A percentile compares a stretch with the other conserved stretches of the same genome.
Conservation (phyloP, 2,329 filamentous ascomycete genomes). For the Aspergillus proliferans region DNA sequence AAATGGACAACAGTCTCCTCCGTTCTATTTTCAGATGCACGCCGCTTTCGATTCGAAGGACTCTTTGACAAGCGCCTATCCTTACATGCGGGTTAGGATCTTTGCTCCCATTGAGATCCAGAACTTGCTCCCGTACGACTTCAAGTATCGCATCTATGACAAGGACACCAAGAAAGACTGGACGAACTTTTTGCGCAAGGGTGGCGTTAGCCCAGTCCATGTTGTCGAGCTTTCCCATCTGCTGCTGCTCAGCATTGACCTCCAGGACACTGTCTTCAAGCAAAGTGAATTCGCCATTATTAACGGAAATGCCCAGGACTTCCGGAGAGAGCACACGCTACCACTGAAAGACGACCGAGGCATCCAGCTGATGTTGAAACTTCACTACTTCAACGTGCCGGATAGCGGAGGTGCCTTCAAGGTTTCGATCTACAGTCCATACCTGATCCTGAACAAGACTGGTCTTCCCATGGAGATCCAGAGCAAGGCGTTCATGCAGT, state of each 20-base stretch:
- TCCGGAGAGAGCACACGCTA: slow-evolving; percentile 72
- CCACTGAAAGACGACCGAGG: slow-evolving; percentile 80
- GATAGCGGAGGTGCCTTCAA: slow-evolving; percentile 94
- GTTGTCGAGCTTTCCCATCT: slow-evolving; percentile 94
- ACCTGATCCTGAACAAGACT: slow-evolving; percentile 92
- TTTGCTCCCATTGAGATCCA: slow-evolving; percentile 91
- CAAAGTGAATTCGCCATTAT: slow-evolving; percentile 96
- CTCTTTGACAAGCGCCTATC: slow-evolving; percentile 76
- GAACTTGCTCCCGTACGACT: slow-evolving; percentile 92
- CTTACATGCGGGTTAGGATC: slow-evolving; percentile 87
- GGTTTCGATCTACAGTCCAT: slow-evolving; percentile 90
- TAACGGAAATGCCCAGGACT: slow-evolving; percentile 83
- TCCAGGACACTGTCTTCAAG: slow-evolving; percentile 94
- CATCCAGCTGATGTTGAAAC: slow-evolving; percentile 68
- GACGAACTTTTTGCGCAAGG: slow-evolving; percentile 96
- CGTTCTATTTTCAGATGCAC: slow-evolving; percentile 96
- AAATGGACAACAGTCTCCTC: slow-evolving; percentile 65
- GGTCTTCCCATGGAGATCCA: slow-evolving; percentile 81
- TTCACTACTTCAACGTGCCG: slow-evolving; percentile 87
- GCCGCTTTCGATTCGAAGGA: slow-evolving; percentile 78
- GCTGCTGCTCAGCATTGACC: slow-evolving; percentile 83
- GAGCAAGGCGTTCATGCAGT: slow-evolving; percentile 81
- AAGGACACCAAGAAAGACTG: slow-evolving; percentile 98
- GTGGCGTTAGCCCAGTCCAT: slow-evolving; percentile 93
- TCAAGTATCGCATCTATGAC: slow-evolving; percentile 98